A percentile compares a stretch with the other conserved stretches of the same genome.
phyloP scores from a whole-genome alignment of 768 basidiomycete species.

The Antrodiella citrinella region DNA sequence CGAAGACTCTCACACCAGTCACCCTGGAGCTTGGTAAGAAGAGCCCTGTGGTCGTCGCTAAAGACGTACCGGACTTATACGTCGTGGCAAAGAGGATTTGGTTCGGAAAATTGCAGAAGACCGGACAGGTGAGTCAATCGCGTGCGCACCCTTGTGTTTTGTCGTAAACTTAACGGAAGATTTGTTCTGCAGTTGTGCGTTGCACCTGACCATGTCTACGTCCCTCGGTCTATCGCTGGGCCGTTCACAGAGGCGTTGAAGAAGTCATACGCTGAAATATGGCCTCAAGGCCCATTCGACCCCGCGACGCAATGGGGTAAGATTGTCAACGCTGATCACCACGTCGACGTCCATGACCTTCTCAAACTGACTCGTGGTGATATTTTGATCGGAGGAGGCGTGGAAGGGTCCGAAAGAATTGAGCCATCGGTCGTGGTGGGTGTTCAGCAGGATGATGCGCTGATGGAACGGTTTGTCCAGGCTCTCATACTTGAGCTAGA shows the following conservation, averaged over 20 bases:
- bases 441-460: constrained; percentile 21
- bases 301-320: constrained; percentile 3
- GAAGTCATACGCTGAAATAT: constrained; percentile 4
- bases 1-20: constrained; percentile 44
- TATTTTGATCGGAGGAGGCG: constrained; percentile 22
- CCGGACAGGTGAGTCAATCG: constrained; percentile 23
- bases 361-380: constrained; percentile 17
- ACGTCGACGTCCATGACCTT: constrained; percentile 1
- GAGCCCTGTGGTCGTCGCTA: constrained; percentile 26
- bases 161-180: too few species aligned
- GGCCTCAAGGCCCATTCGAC: constrained; percentile 4
- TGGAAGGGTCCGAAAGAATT: constrained; percentile 15
- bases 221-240: constrained; percentile 11
- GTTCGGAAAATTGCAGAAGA: constrained; percentile 20
- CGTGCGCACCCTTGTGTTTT: too few species aligned
- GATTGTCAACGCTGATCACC: constrained; percentile 7
- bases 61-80: constrained; percentile 15
- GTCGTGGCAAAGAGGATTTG: constrained; percentile 19
- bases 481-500: neutral
- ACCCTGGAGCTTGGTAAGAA: constrained; percentile 53
- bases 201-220: constrained; percentile 23
- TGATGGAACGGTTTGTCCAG: constrained; percentile 24
- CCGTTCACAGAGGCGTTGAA: constrained; percentile 16
- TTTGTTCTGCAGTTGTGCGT: constrained; percentile 16
- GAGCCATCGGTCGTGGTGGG: constrained; percentile 24